Conservation (phyloP, 2,329 filamentous ascomycete species). For the Ceratocystis variospora region DNA sequence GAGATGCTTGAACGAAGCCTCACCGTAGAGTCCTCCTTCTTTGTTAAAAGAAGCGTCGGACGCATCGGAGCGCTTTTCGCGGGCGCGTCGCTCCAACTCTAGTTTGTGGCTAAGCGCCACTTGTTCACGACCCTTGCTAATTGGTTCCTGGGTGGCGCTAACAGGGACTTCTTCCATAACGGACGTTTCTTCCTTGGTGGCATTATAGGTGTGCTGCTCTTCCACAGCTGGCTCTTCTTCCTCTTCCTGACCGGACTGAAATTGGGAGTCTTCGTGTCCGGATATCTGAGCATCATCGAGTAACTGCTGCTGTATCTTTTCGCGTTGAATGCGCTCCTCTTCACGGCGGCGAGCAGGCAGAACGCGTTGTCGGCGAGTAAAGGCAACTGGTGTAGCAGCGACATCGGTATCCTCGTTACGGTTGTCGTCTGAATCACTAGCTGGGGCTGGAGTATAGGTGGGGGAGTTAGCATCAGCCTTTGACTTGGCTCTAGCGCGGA, state of each 20-base stretch:
- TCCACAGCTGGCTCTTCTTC: background rate
- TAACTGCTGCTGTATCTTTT: background rate
- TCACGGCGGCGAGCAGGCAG: constrained; percentile 9
- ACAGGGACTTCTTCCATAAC: background rate
- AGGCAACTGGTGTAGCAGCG: background rate
- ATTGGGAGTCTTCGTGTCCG: background rate
- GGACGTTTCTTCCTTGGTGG: background rate
- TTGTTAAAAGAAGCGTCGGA: constrained; percentile 2
- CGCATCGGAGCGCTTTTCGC: background rate
- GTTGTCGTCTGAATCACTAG: background rate
- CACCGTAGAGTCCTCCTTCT: constrained; percentile 12
- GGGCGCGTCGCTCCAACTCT: background rate
- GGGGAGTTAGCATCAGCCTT: background rate
- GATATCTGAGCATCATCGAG: background rate
- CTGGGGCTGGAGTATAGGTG: background rate
- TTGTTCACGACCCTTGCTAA: background rate
- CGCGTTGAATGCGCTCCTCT: constrained; percentile 8
- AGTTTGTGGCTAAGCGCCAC: background rate
- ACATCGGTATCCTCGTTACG: background rate
- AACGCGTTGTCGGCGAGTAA: constrained; percentile 11
- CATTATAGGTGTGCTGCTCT: background rate
- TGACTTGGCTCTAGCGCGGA: background rate
- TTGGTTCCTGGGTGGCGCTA: background rate
- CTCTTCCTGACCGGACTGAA: background rate
- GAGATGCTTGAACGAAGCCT: constrained; percentile 7